phyloP scores from a whole-genome alignment of 495 filamentous ascomycete genomes.

The Recurvomyces mirabilis region DNA sequence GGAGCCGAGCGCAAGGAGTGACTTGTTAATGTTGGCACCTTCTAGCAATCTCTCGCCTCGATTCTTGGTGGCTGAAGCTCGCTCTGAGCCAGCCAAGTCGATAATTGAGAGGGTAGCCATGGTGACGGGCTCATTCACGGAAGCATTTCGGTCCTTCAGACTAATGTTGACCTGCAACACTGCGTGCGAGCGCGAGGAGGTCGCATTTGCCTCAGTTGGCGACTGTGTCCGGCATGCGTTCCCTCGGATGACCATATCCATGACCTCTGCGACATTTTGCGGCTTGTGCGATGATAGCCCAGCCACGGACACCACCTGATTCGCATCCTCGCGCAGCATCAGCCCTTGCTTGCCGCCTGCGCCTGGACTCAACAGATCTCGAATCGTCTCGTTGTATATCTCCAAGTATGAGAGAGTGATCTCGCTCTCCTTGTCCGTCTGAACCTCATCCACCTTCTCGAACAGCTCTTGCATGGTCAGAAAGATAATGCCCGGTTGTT shows the following conservation, averaged over 20 bases:
- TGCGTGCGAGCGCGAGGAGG: conserved; percentile 95
- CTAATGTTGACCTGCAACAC: conserved; percentile 95
- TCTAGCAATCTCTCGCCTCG: conserved; percentile 82
- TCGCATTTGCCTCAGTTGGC: conserved; percentile 94
- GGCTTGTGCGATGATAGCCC: conserved; percentile 88
- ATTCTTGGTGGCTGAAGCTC: conserved; percentile 95
- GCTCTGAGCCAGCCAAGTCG: conserved; percentile 90
- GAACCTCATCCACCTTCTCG: conserved; percentile 79
- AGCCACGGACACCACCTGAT: conserved; percentile 85
- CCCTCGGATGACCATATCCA: conserved; percentile 97
- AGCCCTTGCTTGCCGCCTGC: conserved; percentile 68
- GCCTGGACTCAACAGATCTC: conserved; percentile 79
- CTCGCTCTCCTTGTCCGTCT: conserved; percentile 77
- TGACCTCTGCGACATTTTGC: conserved; percentile 75
- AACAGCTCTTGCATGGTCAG: conserved; percentile 98
- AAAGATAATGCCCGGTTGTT: conserved; percentile 96
- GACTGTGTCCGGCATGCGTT: conserved; percentile 94
- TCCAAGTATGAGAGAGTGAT: conserved; percentile 92
- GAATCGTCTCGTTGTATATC: conserved; percentile 99
- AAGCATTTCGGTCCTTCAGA: conserved; percentile 86
- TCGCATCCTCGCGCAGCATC: conserved; percentile 88
- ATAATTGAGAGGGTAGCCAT: conserved; percentile 98
- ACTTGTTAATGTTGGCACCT: conserved; percentile 99
- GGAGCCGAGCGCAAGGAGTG: conserved; percentile 83
- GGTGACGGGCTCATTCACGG: conserved; percentile 86